phyloP scores from a whole-genome alignment of 257 asterid genomes.

The Craterostigma plantagineum region DNA sequence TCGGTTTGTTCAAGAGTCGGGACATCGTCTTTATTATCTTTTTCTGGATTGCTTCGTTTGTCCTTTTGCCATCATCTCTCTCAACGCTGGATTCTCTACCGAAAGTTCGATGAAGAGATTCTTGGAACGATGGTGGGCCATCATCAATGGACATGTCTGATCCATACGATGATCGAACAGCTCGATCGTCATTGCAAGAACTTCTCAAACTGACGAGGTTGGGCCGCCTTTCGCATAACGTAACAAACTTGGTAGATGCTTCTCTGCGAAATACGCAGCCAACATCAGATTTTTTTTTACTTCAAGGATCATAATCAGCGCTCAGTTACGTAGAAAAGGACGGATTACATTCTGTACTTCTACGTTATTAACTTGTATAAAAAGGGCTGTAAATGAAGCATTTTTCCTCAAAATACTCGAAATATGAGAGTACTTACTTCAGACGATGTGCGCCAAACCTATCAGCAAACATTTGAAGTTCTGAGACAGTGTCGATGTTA shows the following conservation, averaged over 20 bases:
- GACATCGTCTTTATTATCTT: conserved; percentile 14
- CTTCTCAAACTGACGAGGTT: conserved; percentile 23
- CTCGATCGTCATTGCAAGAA: conserved; percentile 23
- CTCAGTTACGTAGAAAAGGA: background rate
- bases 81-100: conserved; percentile 14
- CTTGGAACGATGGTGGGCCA: conserved; percentile 12
- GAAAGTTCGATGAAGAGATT: conserved; percentile 7
- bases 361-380: background rate
- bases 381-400: background rate
- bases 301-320: background rate
- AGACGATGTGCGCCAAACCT: conserved; percentile 47
- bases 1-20: conserved; percentile 15
- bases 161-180: conserved; percentile 28
- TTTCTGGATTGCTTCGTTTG: conserved; percentile 5
- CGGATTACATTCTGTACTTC: background rate
- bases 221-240: conserved; percentile 37
- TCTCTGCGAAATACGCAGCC: conserved; percentile 23
- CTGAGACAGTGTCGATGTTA: conserved; percentile 30
- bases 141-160: conserved; percentile 29
- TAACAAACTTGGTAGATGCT: conserved; percentile 42
- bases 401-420: background rate
- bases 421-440: conserved; percentile 23
- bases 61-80: conserved; percentile 10
- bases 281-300: background rate
- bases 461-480: conserved; percentile 58